phyloP scores from a whole-genome alignment of 805 yeast species.

The Kodamaea laetipori region DNA sequence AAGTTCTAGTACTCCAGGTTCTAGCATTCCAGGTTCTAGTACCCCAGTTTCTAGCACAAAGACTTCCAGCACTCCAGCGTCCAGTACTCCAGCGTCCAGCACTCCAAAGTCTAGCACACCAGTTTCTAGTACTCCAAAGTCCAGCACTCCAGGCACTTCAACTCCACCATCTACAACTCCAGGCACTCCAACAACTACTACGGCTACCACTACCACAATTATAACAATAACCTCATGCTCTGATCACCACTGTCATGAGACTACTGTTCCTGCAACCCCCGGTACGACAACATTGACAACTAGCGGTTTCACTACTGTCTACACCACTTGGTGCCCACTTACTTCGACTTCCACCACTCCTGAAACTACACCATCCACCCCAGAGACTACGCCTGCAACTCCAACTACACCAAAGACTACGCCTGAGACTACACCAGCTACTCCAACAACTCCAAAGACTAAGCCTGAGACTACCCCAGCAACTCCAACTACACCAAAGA shows the following conservation, averaged over 20 bases:
- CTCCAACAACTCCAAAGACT: conserved; percentile 17
- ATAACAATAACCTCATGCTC: conserved; percentile 43
- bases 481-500: conserved; percentile 37
- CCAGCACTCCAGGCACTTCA: conserved; percentile 27
- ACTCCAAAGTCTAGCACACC: conserved; percentile 1
- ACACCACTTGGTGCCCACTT: conserved; percentile 41
- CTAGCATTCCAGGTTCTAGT: not conserved
- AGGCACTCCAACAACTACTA: conserved; percentile 18
- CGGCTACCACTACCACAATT: conserved; percentile 24
- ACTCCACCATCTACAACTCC: conserved; percentile 14
- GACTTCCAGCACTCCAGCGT: conserved; percentile 1
- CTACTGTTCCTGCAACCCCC: conserved; percentile 20
- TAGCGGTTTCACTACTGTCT: conserved; percentile 38
- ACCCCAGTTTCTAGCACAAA: not conserved
- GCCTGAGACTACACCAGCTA: conserved; percentile 11
- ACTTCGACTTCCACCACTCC: conserved; percentile 15
- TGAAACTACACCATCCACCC: conserved; percentile 8
- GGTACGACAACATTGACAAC: conserved; percentile 33
- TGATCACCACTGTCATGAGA: conserved; percentile 28
- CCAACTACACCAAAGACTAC: conserved; percentile 1
- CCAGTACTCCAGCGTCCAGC: conserved; percentile 1
- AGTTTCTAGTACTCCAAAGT: not conserved
- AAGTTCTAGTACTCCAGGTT: conserved; percentile 4
- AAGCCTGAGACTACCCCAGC: conserved; percentile 35
- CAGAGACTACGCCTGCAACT: conserved; percentile 11